phyloP scores from a whole-genome alignment of 2,329 filamentous ascomycete species.

The Sarocladiaceae sp. region DNA sequence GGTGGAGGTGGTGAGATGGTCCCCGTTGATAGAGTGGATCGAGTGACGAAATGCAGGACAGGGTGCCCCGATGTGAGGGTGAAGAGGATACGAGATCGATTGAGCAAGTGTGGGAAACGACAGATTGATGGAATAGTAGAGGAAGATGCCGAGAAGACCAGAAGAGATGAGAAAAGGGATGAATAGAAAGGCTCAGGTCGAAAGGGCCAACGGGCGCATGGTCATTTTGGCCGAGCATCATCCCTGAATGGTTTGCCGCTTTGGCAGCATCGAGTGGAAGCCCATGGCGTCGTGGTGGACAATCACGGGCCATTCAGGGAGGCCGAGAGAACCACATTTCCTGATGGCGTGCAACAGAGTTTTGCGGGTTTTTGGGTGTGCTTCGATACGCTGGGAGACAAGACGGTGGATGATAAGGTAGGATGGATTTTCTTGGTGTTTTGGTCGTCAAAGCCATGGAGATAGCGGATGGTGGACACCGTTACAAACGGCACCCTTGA shows the following conservation, averaged over 20 bases:
- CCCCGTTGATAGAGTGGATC: conserved; percentile 1
- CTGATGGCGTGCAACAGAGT: conserved; percentile 1
- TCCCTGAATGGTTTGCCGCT: conserved; percentile 5
- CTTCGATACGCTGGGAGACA: no score
- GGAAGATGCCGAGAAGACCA: no score
- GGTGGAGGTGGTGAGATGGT: conserved; percentile 5
- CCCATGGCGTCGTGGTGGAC: background rate
- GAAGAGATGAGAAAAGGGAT: no score
- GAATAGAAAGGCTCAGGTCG: no score
- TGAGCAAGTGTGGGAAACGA: background rate
- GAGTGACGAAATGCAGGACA: conserved; percentile 8
- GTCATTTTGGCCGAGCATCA: no score
- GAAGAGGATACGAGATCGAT: background rate
- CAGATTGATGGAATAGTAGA: no score
- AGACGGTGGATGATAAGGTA: background rate
- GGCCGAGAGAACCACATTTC: conserved; percentile 4
- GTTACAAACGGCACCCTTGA: no score
- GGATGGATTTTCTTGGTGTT: no score
- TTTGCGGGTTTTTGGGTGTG: background rate
- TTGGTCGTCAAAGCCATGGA: no score
- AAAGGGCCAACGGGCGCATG: no score
- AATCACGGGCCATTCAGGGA: background rate
- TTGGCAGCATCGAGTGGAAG: background rate
- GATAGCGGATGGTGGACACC: no score
- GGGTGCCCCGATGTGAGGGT: background rate